Base-by-base conservation (phyloP, 768 basidiomycete genomes). In the Trichaptum fuscoviolaceum region DNA sequence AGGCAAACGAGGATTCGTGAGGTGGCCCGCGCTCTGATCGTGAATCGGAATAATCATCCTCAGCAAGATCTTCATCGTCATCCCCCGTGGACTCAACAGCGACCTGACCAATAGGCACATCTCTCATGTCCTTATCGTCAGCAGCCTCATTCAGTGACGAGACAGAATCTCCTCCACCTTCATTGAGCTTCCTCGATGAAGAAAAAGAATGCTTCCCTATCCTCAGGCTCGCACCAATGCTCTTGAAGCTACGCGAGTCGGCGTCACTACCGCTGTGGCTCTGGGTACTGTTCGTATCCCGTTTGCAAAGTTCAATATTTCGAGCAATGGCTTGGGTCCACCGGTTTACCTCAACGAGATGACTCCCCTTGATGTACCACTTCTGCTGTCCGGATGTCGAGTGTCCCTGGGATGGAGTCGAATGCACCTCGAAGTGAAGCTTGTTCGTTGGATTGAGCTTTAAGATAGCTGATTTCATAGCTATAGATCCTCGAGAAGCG, bases 281-380 rank as follows among this genome's bases (percentile, higher is more conserved):
- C 24, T 61, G 25, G 9, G 15, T 25, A 61, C 57, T 58, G 7
- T 61, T 34, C 66, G 68, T 69, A 71, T 67, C 30, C 69, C 67
- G 62, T 73, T 72, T 57, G 62, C 82, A 83, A 82, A 87, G 89
- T 35, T 94, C 91, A 67, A 95, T 89, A 68, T 87, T 89, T 73
- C 84, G 85, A 20, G 78, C 76, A 61, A 98, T 84, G 0, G 89
- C 90, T 66, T 90, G 86, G 1, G 87, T 86, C 96, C 96, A 98
- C 12, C 95, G 83, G 4, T 89, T 83, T 5, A 93, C 93, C 75
- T 98, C 96, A 6, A 92, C 92, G 0, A 91, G 93, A 71, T 97
- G 94, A 68, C 88, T 91, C 0, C 91, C 90, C 66, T 88, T 90
- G 76, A 95, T 81, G 74, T 89, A 90, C 92, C 92, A 93, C 75